A percentile compares a stretch with the other conserved stretches of the same genome.
These are phyloP conservation scores for Umbelopsis sp. DNA, from an alignment of 192 early-diverging fungal species.

Conservation along the genomic window DNA sequence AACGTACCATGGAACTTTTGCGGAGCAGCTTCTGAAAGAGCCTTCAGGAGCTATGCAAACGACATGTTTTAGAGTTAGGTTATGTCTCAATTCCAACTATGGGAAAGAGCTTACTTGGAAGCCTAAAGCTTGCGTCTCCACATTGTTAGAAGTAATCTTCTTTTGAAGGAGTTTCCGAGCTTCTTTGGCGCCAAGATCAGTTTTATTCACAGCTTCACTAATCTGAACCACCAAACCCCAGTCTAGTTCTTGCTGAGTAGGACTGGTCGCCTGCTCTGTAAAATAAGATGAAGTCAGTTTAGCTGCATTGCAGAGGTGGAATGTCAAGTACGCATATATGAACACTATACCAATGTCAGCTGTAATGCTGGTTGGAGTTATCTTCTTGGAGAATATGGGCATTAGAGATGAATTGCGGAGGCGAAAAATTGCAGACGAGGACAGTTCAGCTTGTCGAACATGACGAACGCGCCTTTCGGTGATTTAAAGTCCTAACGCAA, in stretches of 20 bases:
- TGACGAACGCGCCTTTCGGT: not conserved
- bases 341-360: slow-evolving; percentile 31
- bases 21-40: slow-evolving; percentile 31
- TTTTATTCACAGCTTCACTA: slow-evolving; percentile 27
- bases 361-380: slow-evolving; percentile 38
- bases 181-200: slow-evolving; percentile 40
- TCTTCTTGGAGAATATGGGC: slow-evolving; percentile 43
- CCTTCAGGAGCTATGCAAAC: slow-evolving; percentile 22
- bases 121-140: slow-evolving; percentile 28
- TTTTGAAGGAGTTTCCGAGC: slow-evolving; percentile 39
- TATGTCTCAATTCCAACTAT: not conserved
- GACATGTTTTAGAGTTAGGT: not conserved
- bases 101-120: slow-evolving; percentile 23
- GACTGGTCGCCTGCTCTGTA: slow-evolving; percentile 28
- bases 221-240: slow-evolving; percentile 33
- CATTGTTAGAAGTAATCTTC: slow-evolving; percentile 24
- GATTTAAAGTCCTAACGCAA: not conserved
- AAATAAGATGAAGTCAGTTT: no score
- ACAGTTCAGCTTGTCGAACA: not conserved
- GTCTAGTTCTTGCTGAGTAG: slow-evolving; percentile 28
- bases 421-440: not conserved
- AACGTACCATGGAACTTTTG: slow-evolving; percentile 26
- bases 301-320: no score
- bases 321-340: no score
- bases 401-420: slow-evolving; percentile 26